A percentile compares a stretch with the other conserved stretches of the same genome.
These are phyloP conservation scores for Aegilops sharonensis DNA, from an alignment of 176 grass and related monocot genomes.

Conservation along the genomic window DNA sequence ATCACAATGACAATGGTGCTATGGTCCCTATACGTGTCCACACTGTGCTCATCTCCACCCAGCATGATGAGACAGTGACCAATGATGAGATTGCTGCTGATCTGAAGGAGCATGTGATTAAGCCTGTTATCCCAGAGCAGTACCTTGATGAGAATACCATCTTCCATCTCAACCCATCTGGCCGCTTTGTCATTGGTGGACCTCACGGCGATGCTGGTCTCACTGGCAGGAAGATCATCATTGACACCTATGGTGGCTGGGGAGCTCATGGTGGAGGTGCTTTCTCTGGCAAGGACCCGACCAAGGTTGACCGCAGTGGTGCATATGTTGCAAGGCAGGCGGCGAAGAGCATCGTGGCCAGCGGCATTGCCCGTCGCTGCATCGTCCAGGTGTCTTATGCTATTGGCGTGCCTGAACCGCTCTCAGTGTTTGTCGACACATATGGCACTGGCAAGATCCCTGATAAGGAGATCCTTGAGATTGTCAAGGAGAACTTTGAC, in stretches of 20 bases:
- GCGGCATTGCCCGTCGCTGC: not conserved
- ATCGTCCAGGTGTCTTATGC: conserved; percentile 13
- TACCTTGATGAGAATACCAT: conserved; percentile 20
- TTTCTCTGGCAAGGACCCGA: conserved; percentile 21
- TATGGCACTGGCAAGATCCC: conserved; percentile 14
- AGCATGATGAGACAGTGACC: conserved; percentile 19
- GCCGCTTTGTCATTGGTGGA: conserved; percentile 21
- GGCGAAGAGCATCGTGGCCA: not conserved
- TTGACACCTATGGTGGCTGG: conserved; percentile 25
- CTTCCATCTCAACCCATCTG: conserved; percentile 25
- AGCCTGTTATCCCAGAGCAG: conserved; percentile 17
- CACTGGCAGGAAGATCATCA: conserved; percentile 18
- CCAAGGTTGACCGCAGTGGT: conserved; percentile 5
- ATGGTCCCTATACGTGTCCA: conserved; percentile 19
- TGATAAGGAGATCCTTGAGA: conserved; percentile 10
- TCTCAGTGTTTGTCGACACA: conserved; percentile 2
- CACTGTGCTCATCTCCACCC: conserved; percentile 17
- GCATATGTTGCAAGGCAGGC: conserved; percentile 13
- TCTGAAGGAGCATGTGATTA: conserved; percentile 20
- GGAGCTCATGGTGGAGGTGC: conserved; percentile 15
- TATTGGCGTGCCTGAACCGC: conserved; percentile 4
- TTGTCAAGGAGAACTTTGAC: conserved; percentile 11
- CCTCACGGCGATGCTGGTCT: conserved; percentile 17
- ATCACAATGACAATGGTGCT: conserved; percentile 7
- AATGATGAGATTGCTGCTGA: conserved; percentile 22